phyloP scores from a whole-genome alignment of 2,329 filamentous ascomycete species.

The Harringtonia aguacate region DNA sequence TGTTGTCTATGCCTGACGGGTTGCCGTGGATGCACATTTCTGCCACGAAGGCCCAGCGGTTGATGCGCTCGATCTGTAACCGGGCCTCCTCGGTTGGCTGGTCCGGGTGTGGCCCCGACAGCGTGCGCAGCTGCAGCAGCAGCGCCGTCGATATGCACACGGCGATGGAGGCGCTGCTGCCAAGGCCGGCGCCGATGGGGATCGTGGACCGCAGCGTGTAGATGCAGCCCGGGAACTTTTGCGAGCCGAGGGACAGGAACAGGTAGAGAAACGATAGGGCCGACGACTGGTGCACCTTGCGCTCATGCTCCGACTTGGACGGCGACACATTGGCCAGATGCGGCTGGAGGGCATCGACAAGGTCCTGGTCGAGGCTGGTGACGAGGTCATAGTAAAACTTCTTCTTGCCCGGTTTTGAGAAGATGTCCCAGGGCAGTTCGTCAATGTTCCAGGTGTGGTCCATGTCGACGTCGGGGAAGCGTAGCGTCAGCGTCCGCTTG shows the following conservation, averaged over 20 bases:
- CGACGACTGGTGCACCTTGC: constrained; percentile 75
- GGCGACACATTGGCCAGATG: constrained; percentile 64
- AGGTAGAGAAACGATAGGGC: constrained; percentile 86
- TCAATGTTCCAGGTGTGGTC: constrained; percentile 92
- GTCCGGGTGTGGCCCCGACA: constrained; percentile 85
- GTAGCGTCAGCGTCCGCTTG: constrained; percentile 73
- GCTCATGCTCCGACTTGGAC: constrained; percentile 53
- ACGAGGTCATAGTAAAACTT: constrained; percentile 90
- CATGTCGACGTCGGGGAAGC: constrained; percentile 84
- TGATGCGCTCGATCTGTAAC: constrained; percentile 87
- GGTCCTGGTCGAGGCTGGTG: constrained; percentile 71
- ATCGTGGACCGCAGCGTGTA: constrained; percentile 92
- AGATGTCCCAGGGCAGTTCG: constrained; percentile 74
- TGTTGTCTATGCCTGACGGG: constrained; percentile 94
- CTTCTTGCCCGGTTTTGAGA: constrained; percentile 74
- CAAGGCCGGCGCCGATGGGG: constrained; percentile 81
- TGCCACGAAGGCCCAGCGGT: constrained; percentile 92
- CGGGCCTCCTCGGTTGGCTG: constrained; percentile 82
- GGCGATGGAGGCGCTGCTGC: constrained; percentile 87
- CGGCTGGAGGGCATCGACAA: constrained; percentile 71
- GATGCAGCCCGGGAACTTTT: constrained; percentile 67
- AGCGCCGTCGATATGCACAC: constrained; percentile 81
- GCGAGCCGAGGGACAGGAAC: constrained; percentile 75
- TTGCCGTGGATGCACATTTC: constrained; percentile 98
- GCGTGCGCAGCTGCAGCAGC: constrained; percentile 74